Evolutionary conservation across 2,329 filamentous ascomycete genomes (phyloP).

Genomic region (Colletotrichum eleusines): DNA sequence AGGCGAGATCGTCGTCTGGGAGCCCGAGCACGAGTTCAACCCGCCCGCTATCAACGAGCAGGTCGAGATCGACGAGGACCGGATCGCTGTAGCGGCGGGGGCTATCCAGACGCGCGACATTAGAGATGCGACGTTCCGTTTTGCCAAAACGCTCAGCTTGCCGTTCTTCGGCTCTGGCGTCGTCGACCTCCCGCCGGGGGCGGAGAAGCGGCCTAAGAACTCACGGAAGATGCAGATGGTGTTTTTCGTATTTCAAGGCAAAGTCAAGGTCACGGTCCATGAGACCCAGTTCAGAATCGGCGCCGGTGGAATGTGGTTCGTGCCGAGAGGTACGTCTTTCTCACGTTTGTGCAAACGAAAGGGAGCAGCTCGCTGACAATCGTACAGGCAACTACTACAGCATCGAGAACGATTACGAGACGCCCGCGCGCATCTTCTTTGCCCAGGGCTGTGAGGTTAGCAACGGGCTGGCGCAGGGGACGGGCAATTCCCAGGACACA

Average conservation of each 20-base stretch:
- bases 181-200: slow-evolving; percentile 86
- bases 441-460: slow-evolving; percentile 81
- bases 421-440: slow-evolving; percentile 87
- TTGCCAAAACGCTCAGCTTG: slow-evolving; percentile 86
- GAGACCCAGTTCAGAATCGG: slow-evolving; percentile 83
- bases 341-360: background rate
- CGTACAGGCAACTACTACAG: slow-evolving; percentile 92
- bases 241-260: slow-evolving; percentile 89
- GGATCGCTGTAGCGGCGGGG: slow-evolving; percentile 67
- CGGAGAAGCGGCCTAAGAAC: slow-evolving; percentile 91
- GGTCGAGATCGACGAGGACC: slow-evolving; percentile 65
- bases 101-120: slow-evolving; percentile 71
- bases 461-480: slow-evolving; percentile 7
- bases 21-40: slow-evolving; percentile 66
- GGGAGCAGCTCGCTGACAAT: slow-evolving; percentile 9
- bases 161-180: slow-evolving; percentile 92
- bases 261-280: slow-evolving; percentile 83
- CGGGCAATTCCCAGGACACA: slow-evolving; percentile 30
- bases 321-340: slow-evolving; percentile 82
- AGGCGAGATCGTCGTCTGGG: slow-evolving; percentile 74
- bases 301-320: slow-evolving; percentile 92
- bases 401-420: slow-evolving; percentile 83
- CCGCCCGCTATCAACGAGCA: slow-evolving; percentile 64
- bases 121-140: slow-evolving; percentile 80
- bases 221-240: slow-evolving; percentile 96